Evolutionary conservation across 2,329 filamentous ascomycete genomes (phyloP).

Genomic region (Arthrobotrys sinensis): DNA sequence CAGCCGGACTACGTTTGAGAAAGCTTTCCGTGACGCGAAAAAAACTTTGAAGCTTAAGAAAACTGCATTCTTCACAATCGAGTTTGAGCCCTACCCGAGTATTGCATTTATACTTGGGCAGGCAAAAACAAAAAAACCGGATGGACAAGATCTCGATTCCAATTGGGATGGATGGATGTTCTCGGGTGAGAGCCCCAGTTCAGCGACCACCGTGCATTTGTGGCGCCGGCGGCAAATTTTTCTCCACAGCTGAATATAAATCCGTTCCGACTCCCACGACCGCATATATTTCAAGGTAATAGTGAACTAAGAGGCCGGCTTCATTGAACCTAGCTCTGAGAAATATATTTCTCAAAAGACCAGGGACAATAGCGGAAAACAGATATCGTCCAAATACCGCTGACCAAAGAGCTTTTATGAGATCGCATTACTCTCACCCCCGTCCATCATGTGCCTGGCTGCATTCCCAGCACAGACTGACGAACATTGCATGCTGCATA

Average conservation of each 20-base stretch:
- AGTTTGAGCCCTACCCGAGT: background rate
- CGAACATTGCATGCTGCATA: conserved; percentile 60
- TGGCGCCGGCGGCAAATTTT: conserved; percentile 39
- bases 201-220: conserved; percentile 33
- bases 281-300: background rate
- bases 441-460: conserved; percentile 41
- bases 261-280: conserved; percentile 1
- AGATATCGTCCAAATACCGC: background rate
- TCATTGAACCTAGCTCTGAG: background rate
- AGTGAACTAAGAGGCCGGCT: too few species aligned
- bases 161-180: conserved; percentile 24
- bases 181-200: conserved; percentile 21
- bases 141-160: conserved; percentile 20
- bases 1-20: conserved; percentile 32
- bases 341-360: background rate
- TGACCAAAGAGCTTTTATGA: background rate
- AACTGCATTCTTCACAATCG: background rate
- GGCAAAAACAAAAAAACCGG: background rate
- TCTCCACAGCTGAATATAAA: conserved; percentile 37
- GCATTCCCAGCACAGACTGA: conserved; percentile 41
- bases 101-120: background rate
- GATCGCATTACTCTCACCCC: conserved; percentile 27
- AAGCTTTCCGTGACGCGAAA: conserved; percentile 3
- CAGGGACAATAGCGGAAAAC: background rate
- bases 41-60: conserved; percentile 33